phyloP scores from a whole-genome alignment of 192 early-diverging fungal species.

The Gaertneriomyces semiglobifer region DNA sequence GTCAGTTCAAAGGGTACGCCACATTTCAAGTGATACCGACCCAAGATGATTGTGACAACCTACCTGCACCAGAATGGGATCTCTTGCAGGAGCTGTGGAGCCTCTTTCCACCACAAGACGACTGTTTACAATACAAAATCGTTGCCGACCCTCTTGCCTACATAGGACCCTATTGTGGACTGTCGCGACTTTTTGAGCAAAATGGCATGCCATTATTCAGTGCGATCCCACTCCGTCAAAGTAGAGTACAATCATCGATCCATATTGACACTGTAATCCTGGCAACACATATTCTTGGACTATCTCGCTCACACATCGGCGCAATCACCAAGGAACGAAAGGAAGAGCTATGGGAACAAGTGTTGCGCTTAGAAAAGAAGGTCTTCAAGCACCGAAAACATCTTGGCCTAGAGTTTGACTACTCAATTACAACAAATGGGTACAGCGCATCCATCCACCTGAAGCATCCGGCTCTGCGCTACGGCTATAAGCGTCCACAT shows the following conservation, averaged over 20 bases:
- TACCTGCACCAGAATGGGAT: neutral
- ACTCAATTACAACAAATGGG: conserved; percentile 10
- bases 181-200: conserved; percentile 5
- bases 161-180: conserved; percentile 1
- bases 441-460: neutral
- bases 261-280: conserved; percentile 11
- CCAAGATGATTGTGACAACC: neutral
- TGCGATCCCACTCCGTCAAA: conserved; percentile 3
- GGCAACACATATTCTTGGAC: neutral
- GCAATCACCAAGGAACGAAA: neutral
- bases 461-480: neutral
- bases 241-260: neutral
- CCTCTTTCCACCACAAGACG: neutral
- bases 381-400: neutral
- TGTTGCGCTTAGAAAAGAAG: conserved; percentile 12
- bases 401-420: conserved; percentile 7
- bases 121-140: conserved; percentile 5
- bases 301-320: neutral
- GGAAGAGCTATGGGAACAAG: conserved; percentile 8
- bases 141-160: conserved; percentile 9
- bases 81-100: neutral
- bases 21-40: neutral
- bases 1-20: neutral
- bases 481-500: neutral
- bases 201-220: conserved; percentile 8